Evolutionary conservation across 345 rosid genomes (phyloP).

Genomic region (Citrus maxima): DNA sequence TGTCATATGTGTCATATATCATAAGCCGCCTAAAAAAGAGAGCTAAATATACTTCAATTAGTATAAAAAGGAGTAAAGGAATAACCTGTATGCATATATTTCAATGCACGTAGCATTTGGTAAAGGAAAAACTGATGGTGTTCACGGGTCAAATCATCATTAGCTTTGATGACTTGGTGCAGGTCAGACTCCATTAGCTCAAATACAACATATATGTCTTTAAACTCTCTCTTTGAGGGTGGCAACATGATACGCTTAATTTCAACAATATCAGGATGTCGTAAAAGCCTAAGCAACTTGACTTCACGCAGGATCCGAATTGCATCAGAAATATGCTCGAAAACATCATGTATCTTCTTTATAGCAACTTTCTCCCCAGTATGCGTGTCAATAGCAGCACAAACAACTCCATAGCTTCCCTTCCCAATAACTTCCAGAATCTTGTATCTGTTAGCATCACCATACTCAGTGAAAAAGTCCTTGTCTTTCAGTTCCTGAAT

Average conservation of each 20-base stretch:
- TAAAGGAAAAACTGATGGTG: conserved; percentile 98
- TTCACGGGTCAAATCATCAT: conserved; percentile 92
- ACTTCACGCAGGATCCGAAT: conserved; percentile 87
- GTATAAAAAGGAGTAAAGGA: not conserved
- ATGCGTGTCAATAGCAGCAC: conserved; percentile 94
- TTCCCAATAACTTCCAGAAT: conserved; percentile 88
- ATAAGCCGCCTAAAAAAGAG: not conserved
- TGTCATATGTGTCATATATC: not conserved
- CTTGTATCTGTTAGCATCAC: conserved; percentile 88
- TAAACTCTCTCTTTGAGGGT: conserved; percentile 91
- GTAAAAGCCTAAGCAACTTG: conserved; percentile 80
- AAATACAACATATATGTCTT: conserved; percentile 89
- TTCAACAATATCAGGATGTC: conserved; percentile 95
- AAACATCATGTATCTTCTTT: conserved; percentile 85
- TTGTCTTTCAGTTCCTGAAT: conserved; percentile 64
- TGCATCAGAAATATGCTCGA: conserved; percentile 90
- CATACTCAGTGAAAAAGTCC: conserved; percentile 94
- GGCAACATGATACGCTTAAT: conserved; percentile 94
- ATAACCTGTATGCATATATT: conserved; percentile 94
- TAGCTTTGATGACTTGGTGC: conserved; percentile 97
- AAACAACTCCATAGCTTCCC: conserved; percentile 99
- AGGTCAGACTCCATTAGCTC: conserved; percentile 99
- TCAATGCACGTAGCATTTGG: conserved; percentile 96
- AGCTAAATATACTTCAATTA: not conserved
- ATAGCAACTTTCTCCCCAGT: conserved; percentile 93